Conservation (phyloP, 495 filamentous ascomycete genomes). For the Penicillium malachiteum region DNA sequence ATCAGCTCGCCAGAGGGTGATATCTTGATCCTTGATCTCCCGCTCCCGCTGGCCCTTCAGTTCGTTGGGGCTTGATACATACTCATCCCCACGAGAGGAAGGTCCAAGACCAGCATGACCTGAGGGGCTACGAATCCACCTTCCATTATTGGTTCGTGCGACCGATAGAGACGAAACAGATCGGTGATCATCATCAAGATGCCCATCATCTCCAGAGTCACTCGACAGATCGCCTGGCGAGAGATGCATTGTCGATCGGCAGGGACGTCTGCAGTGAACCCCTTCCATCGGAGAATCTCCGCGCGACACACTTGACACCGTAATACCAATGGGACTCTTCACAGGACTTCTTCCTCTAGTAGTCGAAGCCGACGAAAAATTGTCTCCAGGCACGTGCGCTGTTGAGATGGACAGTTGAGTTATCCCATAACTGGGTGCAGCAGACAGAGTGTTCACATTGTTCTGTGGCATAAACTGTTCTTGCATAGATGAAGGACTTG, state of each 20-base stretch:
- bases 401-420: constrained; percentile 13
- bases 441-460: not conserved
- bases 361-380: constrained; percentile 19
- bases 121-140: constrained; percentile 29
- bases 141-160: constrained; percentile 29
- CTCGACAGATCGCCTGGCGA: constrained; percentile 33
- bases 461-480: not conserved
- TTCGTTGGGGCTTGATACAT: constrained; percentile 47
- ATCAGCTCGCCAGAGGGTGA: constrained; percentile 43
- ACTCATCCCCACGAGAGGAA: constrained; percentile 33
- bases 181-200: constrained; percentile 15
- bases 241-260: constrained; percentile 41
- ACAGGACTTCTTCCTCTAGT: constrained; percentile 43
- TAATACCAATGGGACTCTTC: constrained; percentile 40
- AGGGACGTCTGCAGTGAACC: constrained; percentile 24
- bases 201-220: constrained; percentile 31
- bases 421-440: constrained; percentile 10
- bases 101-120: constrained; percentile 44
- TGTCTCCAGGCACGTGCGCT: constrained; percentile 17
- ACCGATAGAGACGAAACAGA: constrained; percentile 19
- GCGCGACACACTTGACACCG: constrained; percentile 43
- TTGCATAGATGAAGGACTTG: constrained; percentile 7
- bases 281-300: constrained; percentile 48
- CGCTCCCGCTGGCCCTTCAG: constrained; percentile 39
- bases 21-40: constrained; percentile 45